Evolutionary conservation across 306 rosid genomes (phyloP), one percentile per base, ranked within the genome.

Genomic region (Potentilla sterilis): DNA sequence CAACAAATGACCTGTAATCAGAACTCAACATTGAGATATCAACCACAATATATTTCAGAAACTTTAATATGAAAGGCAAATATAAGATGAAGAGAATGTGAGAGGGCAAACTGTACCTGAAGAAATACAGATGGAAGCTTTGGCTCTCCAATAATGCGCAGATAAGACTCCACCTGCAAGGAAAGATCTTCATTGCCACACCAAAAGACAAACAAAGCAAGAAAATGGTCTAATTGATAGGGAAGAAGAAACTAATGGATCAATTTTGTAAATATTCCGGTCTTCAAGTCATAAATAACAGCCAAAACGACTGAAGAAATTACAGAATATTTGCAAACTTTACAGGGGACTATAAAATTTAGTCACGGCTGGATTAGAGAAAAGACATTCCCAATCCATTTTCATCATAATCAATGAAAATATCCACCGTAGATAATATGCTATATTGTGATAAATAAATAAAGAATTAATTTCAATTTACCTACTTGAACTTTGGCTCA

Each of bases 1-100:
- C 98, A 95, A 78, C 98, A 95, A 74, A 95, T 95, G 81, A 95
- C 97, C 98, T 95, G 89, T 72, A 80, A 90, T 81, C 83, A 86
- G 70, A 69, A 80, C 70, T 64, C 65, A 69, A 59, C 43, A 52
- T 82, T 81, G 72, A 37, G 71, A 86, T 62, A 61, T 52, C 47
- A 42, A 70, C 78, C 72, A 13, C 41, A 44, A 22, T n/a, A 80
- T 67, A 47, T 71, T 57, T 72, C 65, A 72, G 55, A 62, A 72
- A 71, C 3, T 54, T 51, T 19, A 43, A 22, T 1, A 15, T 46
- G 19, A 18, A 58, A 58, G 44, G 5, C 38, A 42, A 77, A 55
- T 41, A 41, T 66, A 48, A 6, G 32, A 32, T 62, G 68, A 57
- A 4, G 68, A 77, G 28, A 54, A 28, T 13, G 28, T 28, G 28